Conservation (phyloP, 495 filamentous ascomycete genomes). For the Xylaria intraflava region DNA sequence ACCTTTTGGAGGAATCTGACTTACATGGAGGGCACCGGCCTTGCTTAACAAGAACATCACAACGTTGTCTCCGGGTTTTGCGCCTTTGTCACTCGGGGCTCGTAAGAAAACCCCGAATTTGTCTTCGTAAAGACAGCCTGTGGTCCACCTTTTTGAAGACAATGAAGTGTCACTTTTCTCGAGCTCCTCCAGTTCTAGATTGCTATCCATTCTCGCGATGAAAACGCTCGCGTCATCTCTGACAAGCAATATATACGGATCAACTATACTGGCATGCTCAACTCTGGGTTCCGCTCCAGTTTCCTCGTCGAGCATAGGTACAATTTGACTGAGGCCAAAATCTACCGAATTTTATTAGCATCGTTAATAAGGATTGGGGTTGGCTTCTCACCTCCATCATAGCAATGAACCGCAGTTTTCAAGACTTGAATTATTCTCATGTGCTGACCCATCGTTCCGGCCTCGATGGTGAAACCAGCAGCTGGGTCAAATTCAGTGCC, state of each 20-base stretch:
- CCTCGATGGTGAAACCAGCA: slow-evolving; percentile 73
- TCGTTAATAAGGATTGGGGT: slow-evolving; percentile 26
- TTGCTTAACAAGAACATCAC: slow-evolving; percentile 67
- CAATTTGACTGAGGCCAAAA: slow-evolving; percentile 77
- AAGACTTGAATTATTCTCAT: slow-evolving; percentile 79
- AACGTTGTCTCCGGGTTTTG: slow-evolving; percentile 41
- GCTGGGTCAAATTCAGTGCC: slow-evolving; percentile 86
- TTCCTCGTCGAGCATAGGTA: slow-evolving; percentile 83
- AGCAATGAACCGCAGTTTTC: slow-evolving; percentile 74
- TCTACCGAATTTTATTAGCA: slow-evolving; percentile 46
- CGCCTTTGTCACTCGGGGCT: slow-evolving; percentile 34
- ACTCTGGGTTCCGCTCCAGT: slow-evolving; percentile 68
- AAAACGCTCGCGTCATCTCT: slow-evolving; percentile 73
- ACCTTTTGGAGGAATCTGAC: slow-evolving; percentile 18
- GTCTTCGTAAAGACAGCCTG: slow-evolving; percentile 73
- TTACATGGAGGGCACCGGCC: slow-evolving; percentile 66
- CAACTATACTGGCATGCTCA: slow-evolving; percentile 73
- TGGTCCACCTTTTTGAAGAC: slow-evolving; percentile 61
- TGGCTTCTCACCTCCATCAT: slow-evolving; percentile 72
- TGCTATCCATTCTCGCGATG: slow-evolving; percentile 67
- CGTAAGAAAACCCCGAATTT: slow-evolving; percentile 49
- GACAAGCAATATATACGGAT: slow-evolving; percentile 81
- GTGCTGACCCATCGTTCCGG: slow-evolving; percentile 65
- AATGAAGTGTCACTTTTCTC: slow-evolving; percentile 49
- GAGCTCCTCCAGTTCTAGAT: slow-evolving; percentile 80